phyloP scores from a whole-genome alignment of 805 yeast genomes.

The Debaryomyces maramus region DNA sequence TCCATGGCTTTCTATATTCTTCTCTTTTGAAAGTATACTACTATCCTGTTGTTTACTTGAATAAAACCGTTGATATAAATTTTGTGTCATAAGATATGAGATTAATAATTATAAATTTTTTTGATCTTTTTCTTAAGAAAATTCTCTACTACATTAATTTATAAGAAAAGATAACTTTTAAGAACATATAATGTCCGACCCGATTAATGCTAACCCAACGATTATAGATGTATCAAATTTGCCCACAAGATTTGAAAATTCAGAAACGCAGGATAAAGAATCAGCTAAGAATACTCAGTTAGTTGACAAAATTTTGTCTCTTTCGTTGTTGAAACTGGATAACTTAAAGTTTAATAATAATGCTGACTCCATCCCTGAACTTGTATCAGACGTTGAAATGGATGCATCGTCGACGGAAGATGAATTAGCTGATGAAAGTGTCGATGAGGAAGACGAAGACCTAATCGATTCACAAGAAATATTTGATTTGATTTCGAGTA shows the following conservation, averaged over 20 bases:
- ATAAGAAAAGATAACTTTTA: no score
- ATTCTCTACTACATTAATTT: no score
- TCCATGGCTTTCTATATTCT: conserved; percentile 28
- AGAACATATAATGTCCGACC: conserved; percentile 65
- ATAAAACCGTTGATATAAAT: no score
- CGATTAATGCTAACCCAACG: conserved; percentile 89
- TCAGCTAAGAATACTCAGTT: conserved; percentile 17
- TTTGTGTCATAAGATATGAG: no score
- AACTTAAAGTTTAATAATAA: background rate
- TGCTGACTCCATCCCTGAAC: background rate
- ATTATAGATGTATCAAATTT: conserved; percentile 72
- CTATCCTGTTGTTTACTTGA: no score
- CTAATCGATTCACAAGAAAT: conserved; percentile 87
- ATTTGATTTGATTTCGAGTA: conserved; percentile 78
- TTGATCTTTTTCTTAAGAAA: no score
- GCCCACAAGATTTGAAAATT: conserved; percentile 58
- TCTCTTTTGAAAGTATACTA: no score
- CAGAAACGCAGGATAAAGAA: conserved; percentile 5
- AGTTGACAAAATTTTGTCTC: conserved; percentile 30
- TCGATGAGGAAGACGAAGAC: conserved; percentile 48
- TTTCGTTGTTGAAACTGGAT: conserved; percentile 22
- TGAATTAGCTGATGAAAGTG: conserved; percentile 23
- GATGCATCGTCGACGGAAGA: conserved; percentile 15
- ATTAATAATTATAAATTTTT: no score
- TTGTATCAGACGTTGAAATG: conserved; percentile 12